Base-by-base conservation (phyloP, 805 yeast species). In the Grigorovia humatica region DNA sequence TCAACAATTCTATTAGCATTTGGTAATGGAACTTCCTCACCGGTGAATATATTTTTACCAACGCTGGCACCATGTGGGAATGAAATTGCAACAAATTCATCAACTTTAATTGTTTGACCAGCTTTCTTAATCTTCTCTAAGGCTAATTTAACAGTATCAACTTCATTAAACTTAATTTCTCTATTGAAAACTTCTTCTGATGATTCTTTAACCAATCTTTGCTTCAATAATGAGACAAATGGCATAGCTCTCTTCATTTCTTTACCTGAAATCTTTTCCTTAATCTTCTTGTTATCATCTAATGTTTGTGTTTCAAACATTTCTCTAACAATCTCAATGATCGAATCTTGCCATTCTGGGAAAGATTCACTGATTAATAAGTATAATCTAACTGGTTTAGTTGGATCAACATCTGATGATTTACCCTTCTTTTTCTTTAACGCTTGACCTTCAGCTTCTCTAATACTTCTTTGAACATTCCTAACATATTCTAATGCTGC, bases 221-320 rank as follows among this genome's bases (percentile, higher is more conserved):
- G 87, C 71, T 93, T 90, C 69, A 93, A 74, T 60, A 80, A 74
- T 57, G 91, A 83, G 55, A 93, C 89, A 69, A 90, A 91, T 54
- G 98, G 98, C 98, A 93, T 93, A 54, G 96, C 97, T 61, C 95
- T 84, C 79, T 93, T 93, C 86, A 90, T 87, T 63, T 93, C 98
- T 68, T 82, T 83, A 58, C 87, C 87, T 30, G 74, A 72, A 54
- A 85, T 81, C 65, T 74, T 79, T 59, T 80, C 78, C 67, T 78
- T 83, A 60, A 85, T 73, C 52, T 71, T 73, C 62, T 76, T 77
- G 72, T 77, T 83, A 67, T 85, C 91, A 57, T 81, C 74, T 63
- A 85, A 74, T 30, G 79, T 70, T 41, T 80, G 82, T 46, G 67
- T 69, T 60, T 81, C 89, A 59, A 86, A 85, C 58, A 87, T 75